Base-by-base conservation (phyloP, 345 rosid genomes). In the Turritis glabra region DNA sequence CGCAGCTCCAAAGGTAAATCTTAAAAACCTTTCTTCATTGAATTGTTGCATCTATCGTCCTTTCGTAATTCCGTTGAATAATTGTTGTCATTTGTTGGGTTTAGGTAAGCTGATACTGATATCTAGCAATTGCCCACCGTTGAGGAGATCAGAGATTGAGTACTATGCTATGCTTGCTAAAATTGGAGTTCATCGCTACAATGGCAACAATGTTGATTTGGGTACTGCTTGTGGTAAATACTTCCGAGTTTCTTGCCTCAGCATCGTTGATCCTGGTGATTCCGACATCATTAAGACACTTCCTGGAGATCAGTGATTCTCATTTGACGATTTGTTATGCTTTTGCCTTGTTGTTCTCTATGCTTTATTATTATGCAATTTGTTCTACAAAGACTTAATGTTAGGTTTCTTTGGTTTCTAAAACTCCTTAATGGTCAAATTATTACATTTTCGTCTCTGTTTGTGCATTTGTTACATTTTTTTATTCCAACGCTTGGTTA, bases 191-290 rank as follows among this genome's bases (percentile, higher is more conserved):
- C 77, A 77, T 72, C 80, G 27, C 47, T 77, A 77, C 77, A 77
- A 77, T 64, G 60, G 84, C 77, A 88, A 85, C 84, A 90, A 90
- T 27, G 90, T 86, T 1, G 96, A 88, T 73, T 67, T 90, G 62
- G 96, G 96, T 17, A 90, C 96, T 47, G 87, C 96, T 41, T 90
- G 93, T 0, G 96, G 96, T 27, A 88, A 90, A 80, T 86, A 86
- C 75, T 90, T 79, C 81, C 87, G 96, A 7, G 96, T 88, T 4
- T 88, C 89, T 9, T 90, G 96, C 82, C 83, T 90, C 71, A 85
- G 96, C 85, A 79, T 88, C 25, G 67, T 87, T 1, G 91, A 88
- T 61, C 80, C 77, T 79, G 96, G 96, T 76, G 93, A 90, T 77
- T 90, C 96, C 5, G 93, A 88, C 65, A 88, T 90, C 80, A 90